A percentile compares a stretch with the other conserved stretches of the same genome.
Conservation (phyloP, 768 basidiomycete genomes). For the Gymnopilus junonius region DNA sequence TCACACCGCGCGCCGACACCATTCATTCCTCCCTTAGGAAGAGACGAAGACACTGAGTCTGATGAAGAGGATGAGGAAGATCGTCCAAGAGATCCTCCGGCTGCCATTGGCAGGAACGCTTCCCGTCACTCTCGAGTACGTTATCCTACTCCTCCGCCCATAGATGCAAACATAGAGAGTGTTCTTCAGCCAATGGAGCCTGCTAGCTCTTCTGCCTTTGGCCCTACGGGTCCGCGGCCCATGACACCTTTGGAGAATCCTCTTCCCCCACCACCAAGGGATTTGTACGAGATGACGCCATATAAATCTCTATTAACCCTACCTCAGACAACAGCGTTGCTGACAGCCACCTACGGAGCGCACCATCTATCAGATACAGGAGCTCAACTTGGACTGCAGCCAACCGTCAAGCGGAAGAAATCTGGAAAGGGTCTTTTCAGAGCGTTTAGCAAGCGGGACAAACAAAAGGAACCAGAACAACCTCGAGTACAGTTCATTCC, state of each 20-base stretch:
- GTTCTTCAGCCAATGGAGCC: slow-evolving; percentile 38
- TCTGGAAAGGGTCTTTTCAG: slow-evolving; percentile 49
- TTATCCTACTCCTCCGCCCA: slow-evolving; percentile 21
- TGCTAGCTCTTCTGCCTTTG: slow-evolving; percentile 30
- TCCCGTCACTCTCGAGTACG: slow-evolving; percentile 18
- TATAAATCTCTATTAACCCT: slow-evolving; percentile 61
- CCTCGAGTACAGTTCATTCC: slow-evolving; percentile 30
- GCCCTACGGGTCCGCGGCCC: slow-evolving; percentile 30
- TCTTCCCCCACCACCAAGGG: slow-evolving; percentile 63
- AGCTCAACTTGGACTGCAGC: slow-evolving; percentile 17
- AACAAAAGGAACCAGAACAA: slow-evolving; percentile 18
- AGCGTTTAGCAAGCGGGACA: slow-evolving; percentile 39
- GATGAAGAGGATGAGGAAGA: slow-evolving; percentile 27
- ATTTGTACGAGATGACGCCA: slow-evolving; percentile 61
- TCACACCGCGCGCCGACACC: slow-evolving; percentile 31
- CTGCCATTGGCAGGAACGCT: not conserved
- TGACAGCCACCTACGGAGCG: slow-evolving; percentile 35
- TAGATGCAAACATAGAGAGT: slow-evolving; percentile 27
- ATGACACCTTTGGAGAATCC: slow-evolving; percentile 48
- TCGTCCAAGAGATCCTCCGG: slow-evolving; percentile 14
- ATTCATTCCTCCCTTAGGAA: slow-evolving; percentile 24
- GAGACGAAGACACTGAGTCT: slow-evolving; percentile 15
- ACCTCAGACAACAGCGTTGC: slow-evolving; percentile 47
- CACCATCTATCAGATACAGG: slow-evolving; percentile 18
- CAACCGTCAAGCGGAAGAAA: slow-evolving; percentile 34